A percentile compares a stretch with the other conserved stretches of the same genome.
These are phyloP conservation scores for Fusarium devonianum DNA, from an alignment of 2,329 filamentous ascomycete genomes.

Conservation along the genomic window DNA sequence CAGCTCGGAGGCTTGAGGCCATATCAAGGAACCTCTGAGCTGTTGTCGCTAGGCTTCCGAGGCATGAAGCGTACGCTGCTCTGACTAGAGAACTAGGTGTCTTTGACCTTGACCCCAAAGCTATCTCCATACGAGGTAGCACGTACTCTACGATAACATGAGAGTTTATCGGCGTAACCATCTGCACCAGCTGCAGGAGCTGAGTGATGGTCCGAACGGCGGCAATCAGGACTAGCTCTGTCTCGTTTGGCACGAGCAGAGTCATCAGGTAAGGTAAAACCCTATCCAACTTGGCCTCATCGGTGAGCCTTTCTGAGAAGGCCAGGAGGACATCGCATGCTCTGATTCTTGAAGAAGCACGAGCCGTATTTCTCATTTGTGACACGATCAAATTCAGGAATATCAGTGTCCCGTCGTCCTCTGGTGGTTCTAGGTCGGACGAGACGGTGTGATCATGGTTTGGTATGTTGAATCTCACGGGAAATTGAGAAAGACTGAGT, in stretches of 20 bases:
- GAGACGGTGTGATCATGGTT: conserved; percentile 78
- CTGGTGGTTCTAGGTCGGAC: conserved; percentile 64
- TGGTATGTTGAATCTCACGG: conserved; percentile 84
- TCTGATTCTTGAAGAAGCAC: conserved; percentile 84
- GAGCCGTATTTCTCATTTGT: conserved; percentile 86
- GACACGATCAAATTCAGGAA: conserved; percentile 90
- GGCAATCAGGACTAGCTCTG: conserved; percentile 84
- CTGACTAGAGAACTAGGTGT: conserved; percentile 74
- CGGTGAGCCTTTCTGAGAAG: conserved; percentile 88
- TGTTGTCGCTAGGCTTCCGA: conserved; percentile 86
- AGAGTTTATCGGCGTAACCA: conserved; percentile 81
- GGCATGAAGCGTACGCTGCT: conserved; percentile 90
- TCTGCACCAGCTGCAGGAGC: conserved; percentile 82
- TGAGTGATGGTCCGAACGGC: conserved; percentile 89
- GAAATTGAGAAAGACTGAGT: conserved; percentile 71
- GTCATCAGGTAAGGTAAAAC: conserved; percentile 89
- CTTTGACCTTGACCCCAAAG: conserved; percentile 54
- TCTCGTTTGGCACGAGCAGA: conserved; percentile 76
- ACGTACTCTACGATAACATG: conserved; percentile 75
- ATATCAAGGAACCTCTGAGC: conserved; percentile 88
- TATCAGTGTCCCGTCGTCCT: conserved; percentile 90
- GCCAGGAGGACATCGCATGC: conserved; percentile 92
- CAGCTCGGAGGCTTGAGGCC: conserved; percentile 84
- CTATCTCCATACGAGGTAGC: conserved; percentile 67
- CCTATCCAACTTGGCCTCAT: conserved; percentile 94